Evolutionary conservation across 129 eudicot species (phyloP), one percentile per base, ranked within the genome.

Genomic region (Silybum marianum): DNA sequence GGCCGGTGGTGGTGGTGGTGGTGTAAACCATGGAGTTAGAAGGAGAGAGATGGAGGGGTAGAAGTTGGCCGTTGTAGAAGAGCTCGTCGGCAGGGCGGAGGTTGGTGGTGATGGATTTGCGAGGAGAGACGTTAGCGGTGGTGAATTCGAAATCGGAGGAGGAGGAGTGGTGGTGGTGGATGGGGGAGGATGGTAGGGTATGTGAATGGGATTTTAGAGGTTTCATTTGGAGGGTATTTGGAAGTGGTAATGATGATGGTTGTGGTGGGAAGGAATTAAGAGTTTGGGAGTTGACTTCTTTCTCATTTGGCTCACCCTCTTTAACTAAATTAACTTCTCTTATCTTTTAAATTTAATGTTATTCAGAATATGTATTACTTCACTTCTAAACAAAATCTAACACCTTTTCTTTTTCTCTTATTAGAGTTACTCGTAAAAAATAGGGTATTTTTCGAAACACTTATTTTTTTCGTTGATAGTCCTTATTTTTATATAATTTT

Each of bases 161-260:
- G 48, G n/a, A 14, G 10, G 30, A 26, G 30, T 14, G 42, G 8
- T 69, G 34, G 91, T 85, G 54, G 81, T 51, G 44, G 92, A 85
- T 86, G 44, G 93, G 96, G 32, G 92, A 87, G 24, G 92, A 91
- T 2, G 91, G 91, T 72, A 91, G 90, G 81, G 93, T 91, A 58
- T 89, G 88, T 4, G 91, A 88, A n/a, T 73, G 26, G 14, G 26
- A 9, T 21, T 63, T 63, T 48, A 3, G 60, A 19, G 60, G 60
- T 48, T 48, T 48, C 60, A 48, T 48, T 48, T 46, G 39, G 39
- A 36, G 2, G 42, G 42, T 38, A 38, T n/a, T n/a, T 13, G 60
- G 19, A 48, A 48, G 19, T 48, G 60, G 14, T 12, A 34, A 26
- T 34, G 39, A 44, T 44, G 54, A 44, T 48, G 60, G 60, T 48